These are phyloP conservation scores for Huntiella decipiens DNA, from an alignment of 2,329 filamentous ascomycete genomes.

Conservation along the genomic window DNA sequence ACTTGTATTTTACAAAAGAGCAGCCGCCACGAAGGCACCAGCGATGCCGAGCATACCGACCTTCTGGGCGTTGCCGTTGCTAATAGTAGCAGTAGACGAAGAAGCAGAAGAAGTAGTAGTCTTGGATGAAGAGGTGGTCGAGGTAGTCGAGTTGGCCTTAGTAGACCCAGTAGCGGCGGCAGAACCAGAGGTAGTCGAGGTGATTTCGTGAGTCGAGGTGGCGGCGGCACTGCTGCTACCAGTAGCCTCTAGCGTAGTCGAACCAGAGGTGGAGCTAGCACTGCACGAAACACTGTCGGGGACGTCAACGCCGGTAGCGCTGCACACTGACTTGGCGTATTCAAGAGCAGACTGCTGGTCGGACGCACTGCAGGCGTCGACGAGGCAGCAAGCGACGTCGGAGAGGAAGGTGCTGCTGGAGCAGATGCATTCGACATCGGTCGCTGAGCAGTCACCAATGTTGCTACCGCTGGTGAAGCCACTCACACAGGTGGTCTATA, in stretches of 20 bases:
- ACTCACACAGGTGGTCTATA: constrained; percentile 19
- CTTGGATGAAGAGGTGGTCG: background rate
- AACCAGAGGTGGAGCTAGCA: constrained; percentile 2
- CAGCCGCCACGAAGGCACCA: constrained; percentile 8
- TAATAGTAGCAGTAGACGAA: background rate
- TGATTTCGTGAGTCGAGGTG: background rate
- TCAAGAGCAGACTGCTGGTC: constrained; percentile 20
- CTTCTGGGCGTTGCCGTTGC: background rate
- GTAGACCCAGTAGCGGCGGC: background rate
- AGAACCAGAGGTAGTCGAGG: background rate
- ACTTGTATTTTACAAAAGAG: constrained; percentile 9
- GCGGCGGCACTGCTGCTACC: background rate
- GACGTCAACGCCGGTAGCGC: constrained; percentile 18
- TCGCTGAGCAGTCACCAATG: constrained; percentile 21
- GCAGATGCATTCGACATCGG: constrained; percentile 25
- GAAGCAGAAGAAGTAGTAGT: background rate
- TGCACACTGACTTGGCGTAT: constrained; percentile 23
- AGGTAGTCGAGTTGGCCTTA: background rate
- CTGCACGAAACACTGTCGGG: constrained; percentile 22
- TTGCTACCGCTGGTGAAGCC: constrained; percentile 18
- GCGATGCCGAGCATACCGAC: constrained; percentile 5
- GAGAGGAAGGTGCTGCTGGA: constrained; percentile 22
- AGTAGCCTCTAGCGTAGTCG: background rate
- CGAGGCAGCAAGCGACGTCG: constrained; percentile 25
- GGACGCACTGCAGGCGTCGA: constrained; percentile 17